Base-by-base conservation (phyloP, 2,329 filamentous ascomycete genomes). In the Fusarium concolor region DNA sequence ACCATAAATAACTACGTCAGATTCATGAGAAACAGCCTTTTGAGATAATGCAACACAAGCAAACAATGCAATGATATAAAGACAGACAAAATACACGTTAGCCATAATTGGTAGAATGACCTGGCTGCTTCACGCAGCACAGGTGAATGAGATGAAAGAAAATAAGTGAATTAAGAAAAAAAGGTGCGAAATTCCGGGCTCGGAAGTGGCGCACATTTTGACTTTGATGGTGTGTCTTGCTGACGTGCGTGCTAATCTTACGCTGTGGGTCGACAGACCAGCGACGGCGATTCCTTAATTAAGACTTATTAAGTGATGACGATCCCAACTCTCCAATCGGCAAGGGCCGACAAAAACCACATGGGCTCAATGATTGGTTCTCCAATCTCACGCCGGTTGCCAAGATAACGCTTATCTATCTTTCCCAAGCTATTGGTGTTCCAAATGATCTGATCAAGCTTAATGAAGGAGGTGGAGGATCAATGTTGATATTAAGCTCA, bases 1-100 rank as follows among this genome's bases (percentile, higher is more conserved):
- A 9, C 68, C 68, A 11, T 70, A 70, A 22, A 70, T 58, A 24
- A 70, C 41, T 6, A 70, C 53, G 24, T 70, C 68, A 9, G 62
- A 65, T 22, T 68, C 45, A 10, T 64, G 33, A 12, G 53, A 53
- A 17, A 39, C 38, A 2, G 35, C 35, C 11, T 39, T 11, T 24
- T 42, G n/a, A 29, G 60, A 51, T 33, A 41, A 46, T 18, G 22
- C 43, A 15, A 31, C 31, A 24, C 26, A 3, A 7, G 43, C 22
- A 5, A 15, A 26, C 2, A 5, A 49, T 6, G n/a, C 9, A 33
- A 62, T 24, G 5, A 46, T 38, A 20, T 6, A 64, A 24, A 20
- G 28, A 51, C 18, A 61, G n/a, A 35, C n/a, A 14, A 29, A 29
- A 17, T n/a, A 29, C 9, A 20, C 29, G 12, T 18, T 38, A 8